Evolutionary conservation across 441 rosid genomes (phyloP).

Genomic region (Arabidopsis hybrid): DNA sequence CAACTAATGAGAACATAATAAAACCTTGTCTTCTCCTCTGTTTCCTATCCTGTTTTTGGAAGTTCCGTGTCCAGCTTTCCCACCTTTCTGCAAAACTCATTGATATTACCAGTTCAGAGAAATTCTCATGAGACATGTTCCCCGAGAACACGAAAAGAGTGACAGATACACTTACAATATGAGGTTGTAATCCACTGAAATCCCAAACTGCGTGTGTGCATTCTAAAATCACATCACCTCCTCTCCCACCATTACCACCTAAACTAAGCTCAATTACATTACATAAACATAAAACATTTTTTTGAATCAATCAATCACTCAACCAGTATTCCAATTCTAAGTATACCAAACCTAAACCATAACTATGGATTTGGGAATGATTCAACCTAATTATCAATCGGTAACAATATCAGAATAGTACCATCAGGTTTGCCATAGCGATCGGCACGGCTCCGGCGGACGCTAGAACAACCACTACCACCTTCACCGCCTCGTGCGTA

Average conservation of each 20-base stretch:
- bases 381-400: neutral
- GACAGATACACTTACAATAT: conserved; percentile 63
- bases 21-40: conserved; percentile 84
- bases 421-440: conserved; percentile 85
- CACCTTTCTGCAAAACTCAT: conserved; percentile 63
- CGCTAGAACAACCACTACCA: conserved; percentile 78
- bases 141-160: neutral
- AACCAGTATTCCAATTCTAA: neutral
- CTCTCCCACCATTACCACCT: conserved; percentile 96
- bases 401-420: conserved; percentile 28
- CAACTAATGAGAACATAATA: conserved; percentile 3
- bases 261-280: conserved; percentile 37
- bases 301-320: conserved; percentile 5
- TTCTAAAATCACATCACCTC: conserved; percentile 88
- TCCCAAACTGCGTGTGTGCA: conserved; percentile 87
- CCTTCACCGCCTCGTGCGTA: conserved; percentile 88
- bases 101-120: neutral
- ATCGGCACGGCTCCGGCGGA: conserved; percentile 70
- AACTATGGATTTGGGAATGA: neutral
- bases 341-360: neutral
- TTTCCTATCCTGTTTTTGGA: conserved; percentile 85
- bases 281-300: conserved; percentile 21
- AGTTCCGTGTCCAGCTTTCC: conserved; percentile 76
- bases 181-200: conserved; percentile 80
- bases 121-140: neutral